Conservation (phyloP, 2,329 filamentous ascomycete species). For the Tolypocladium album region DNA sequence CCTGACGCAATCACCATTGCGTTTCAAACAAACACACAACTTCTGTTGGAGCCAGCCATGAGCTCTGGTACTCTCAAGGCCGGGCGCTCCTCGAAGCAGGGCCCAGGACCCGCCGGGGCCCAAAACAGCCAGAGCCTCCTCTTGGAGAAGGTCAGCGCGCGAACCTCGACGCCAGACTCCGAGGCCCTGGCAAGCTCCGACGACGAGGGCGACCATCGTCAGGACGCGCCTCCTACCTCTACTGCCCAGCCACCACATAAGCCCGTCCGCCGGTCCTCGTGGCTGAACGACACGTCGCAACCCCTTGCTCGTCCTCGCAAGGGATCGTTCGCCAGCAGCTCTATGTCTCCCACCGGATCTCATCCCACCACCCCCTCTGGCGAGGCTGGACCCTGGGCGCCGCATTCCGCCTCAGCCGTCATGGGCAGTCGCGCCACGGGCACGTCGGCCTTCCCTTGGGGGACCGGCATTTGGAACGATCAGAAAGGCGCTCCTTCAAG, state of each 20-base stretch:
- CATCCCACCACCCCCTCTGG: conserved; percentile 70
- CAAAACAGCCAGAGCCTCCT: conserved; percentile 53
- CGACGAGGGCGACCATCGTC: conserved; percentile 68
- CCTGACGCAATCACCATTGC: neutral
- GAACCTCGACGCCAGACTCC: conserved; percentile 85
- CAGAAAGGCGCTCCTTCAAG: conserved; percentile 68
- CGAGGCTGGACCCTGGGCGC: conserved; percentile 49
- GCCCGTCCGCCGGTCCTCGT: conserved; percentile 64
- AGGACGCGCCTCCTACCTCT: conserved; percentile 35
- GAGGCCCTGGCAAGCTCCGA: conserved; percentile 91
- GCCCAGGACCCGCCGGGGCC: conserved; percentile 33
- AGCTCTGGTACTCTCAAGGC: conserved; percentile 40
- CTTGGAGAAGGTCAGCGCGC: conserved; percentile 65
- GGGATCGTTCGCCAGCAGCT: conserved; percentile 63
- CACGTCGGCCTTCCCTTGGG: conserved; percentile 53
- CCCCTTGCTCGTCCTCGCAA: conserved; percentile 55
- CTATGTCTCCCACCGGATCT: conserved; percentile 69
- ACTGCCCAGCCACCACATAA: conserved; percentile 40
- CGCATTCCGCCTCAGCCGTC: conserved; percentile 36
- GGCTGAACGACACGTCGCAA: conserved; percentile 74
- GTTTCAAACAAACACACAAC: neutral
- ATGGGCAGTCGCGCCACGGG: conserved; percentile 37
- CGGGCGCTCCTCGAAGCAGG: conserved; percentile 39
- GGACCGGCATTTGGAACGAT: conserved; percentile 79
- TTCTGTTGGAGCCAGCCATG: conserved; percentile 26